phyloP scores from a whole-genome alignment of 768 basidiomycete genomes.

The Psilocybe azurescens region DNA sequence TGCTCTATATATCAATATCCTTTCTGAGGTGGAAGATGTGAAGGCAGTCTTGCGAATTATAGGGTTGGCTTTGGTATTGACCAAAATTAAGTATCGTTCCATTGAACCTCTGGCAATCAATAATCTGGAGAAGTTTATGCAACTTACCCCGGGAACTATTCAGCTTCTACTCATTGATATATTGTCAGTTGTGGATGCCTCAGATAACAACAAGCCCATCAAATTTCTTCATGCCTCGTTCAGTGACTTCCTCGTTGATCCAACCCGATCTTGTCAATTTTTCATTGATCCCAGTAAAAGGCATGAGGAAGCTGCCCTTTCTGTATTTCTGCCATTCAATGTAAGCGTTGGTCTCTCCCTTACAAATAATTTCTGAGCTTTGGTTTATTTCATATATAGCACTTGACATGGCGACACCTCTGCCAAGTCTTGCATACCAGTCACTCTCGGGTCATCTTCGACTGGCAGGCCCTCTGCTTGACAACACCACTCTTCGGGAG shows the following conservation, averaged over 20 bases:
- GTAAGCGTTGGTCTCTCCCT: too few species aligned
- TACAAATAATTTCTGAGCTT: too few species aligned
- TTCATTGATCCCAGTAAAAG: background rate
- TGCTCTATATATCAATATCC: conserved; percentile 13
- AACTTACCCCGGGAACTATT: background rate
- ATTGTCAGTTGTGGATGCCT: background rate
- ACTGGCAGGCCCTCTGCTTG: too few species aligned
- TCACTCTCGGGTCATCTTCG: too few species aligned
- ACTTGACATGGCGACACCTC: too few species aligned
- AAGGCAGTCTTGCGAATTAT: background rate
- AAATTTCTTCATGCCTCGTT: background rate
- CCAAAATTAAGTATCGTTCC: too few species aligned
- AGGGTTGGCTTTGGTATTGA: background rate
- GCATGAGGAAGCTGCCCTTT: background rate
- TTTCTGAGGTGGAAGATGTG: conserved; percentile 11
- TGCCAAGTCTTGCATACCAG: too few species aligned
- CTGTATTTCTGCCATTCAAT: background rate
- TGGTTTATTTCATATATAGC: too few species aligned
- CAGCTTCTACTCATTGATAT: background rate
- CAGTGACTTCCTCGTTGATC: background rate
- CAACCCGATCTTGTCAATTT: background rate
- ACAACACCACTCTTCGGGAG: too few species aligned
- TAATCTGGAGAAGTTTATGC: background rate
- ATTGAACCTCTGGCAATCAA: too few species aligned
- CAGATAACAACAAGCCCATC: background rate